These are phyloP conservation scores for Aspergillus eucalypticola DNA, from an alignment of 2,329 filamentous ascomycete species.

Conservation along the genomic window DNA sequence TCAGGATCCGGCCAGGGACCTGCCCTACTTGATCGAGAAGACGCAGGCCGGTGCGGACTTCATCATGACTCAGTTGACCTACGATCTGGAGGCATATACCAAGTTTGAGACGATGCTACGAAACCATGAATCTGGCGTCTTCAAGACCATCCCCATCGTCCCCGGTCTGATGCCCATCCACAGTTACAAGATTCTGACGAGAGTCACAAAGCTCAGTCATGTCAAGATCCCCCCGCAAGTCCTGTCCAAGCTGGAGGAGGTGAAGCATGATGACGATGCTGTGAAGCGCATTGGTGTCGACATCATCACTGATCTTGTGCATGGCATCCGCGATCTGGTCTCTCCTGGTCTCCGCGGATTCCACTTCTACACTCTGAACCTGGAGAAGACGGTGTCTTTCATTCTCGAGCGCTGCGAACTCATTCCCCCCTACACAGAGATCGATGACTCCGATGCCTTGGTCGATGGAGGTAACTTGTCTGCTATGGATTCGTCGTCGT, in stretches of 20 bases:
- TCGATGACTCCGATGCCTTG: slow-evolving; percentile 45
- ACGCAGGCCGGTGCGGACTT: slow-evolving; percentile 90
- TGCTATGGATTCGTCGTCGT: slow-evolving; percentile 23
- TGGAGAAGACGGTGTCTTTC: slow-evolving; percentile 94
- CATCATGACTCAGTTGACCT: slow-evolving; percentile 98
- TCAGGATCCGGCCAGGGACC: slow-evolving; percentile 64
- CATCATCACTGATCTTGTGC: slow-evolving; percentile 80
- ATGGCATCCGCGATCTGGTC: slow-evolving; percentile 69
- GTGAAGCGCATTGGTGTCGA: slow-evolving; percentile 52
- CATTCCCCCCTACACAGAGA: slow-evolving; percentile 62
- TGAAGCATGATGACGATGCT: slow-evolving; percentile 50
- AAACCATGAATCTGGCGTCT: slow-evolving; percentile 78
- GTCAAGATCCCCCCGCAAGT: slow-evolving; percentile 74
- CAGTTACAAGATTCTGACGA: slow-evolving; percentile 91
- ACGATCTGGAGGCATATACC: slow-evolving; percentile 80
- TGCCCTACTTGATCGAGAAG: slow-evolving; percentile 90
- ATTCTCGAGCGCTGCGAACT: slow-evolving; percentile 84
- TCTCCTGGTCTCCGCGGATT: slow-evolving; percentile 70
- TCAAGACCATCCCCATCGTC: slow-evolving; percentile 85
- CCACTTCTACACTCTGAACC: slow-evolving; percentile 95
- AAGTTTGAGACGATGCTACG: slow-evolving; percentile 75
- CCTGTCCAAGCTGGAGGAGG: slow-evolving; percentile 59
- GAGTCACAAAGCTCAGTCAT: slow-evolving; percentile 92
- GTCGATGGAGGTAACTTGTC: slow-evolving; percentile 37
- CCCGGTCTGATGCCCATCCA: slow-evolving; percentile 97